These are phyloP conservation scores for Barnettozyma salicaria DNA, from an alignment of 805 yeast genomes.

Conservation along the genomic window DNA sequence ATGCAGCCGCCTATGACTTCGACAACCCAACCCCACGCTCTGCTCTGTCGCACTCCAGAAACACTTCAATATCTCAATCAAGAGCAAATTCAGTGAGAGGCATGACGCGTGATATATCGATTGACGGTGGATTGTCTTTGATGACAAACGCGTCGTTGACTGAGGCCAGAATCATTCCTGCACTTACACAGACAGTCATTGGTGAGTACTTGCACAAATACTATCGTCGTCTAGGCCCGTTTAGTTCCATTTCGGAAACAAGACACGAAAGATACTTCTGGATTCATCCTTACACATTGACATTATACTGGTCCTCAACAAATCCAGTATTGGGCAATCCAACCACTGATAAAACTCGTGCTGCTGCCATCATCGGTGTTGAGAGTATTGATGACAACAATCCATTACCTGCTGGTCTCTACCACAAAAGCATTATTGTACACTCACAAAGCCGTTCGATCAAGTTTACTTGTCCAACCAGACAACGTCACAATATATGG, in stretches of 20 bases:
- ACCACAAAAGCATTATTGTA: constrained; percentile 76
- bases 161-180: constrained; percentile 70
- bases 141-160: constrained; percentile 60
- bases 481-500: constrained; percentile 90
- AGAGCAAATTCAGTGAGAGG: constrained; percentile 17
- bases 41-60: constrained; percentile 17
- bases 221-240: constrained; percentile 68
- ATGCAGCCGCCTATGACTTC: constrained; percentile 26
- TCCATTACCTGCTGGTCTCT: constrained; percentile 84
- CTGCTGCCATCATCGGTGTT: constrained; percentile 73
- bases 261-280: constrained; percentile 93
- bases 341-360: constrained; percentile 59
- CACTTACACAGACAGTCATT: constrained; percentile 85
- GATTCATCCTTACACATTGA: constrained; percentile 91
- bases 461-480: constrained; percentile 80
- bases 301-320: constrained; percentile 81
- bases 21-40: constrained; percentile 20
- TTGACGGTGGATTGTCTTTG: constrained; percentile 32
- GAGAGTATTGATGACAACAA: constrained; percentile 78
- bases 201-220: constrained; percentile 89
- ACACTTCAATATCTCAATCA: constrained; percentile 8
- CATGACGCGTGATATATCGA: constrained; percentile 20
- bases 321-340: constrained; percentile 75
- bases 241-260: constrained; percentile 63
- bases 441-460: constrained; percentile 56